Percentiles rank a stretch among this genome's conserved stretches.
Conservation (phyloP, 2,329 filamentous ascomycete genomes). For the Monascus ruber region DNA sequence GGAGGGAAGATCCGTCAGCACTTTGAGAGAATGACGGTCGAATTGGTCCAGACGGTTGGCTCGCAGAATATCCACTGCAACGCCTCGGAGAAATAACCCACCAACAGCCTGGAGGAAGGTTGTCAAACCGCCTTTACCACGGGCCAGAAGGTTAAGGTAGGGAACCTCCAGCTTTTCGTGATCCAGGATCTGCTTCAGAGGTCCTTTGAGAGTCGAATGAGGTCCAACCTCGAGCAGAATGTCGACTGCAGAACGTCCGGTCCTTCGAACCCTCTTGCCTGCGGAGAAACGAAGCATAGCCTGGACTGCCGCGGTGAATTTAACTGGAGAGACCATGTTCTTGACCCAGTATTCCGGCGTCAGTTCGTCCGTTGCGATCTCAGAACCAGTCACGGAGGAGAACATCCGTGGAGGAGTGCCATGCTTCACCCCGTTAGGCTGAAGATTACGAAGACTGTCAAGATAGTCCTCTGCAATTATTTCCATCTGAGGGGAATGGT, state of each 20-base stretch:
- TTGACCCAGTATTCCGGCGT: conserved; percentile 12
- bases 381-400: conserved; percentile 14
- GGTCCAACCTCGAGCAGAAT: conserved; percentile 7
- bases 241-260: conserved; percentile 1
- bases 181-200: conserved; percentile 1
- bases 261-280: too few species aligned
- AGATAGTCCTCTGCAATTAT: conserved; percentile 2
- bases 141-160: conserved; percentile 7
- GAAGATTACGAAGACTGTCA: conserved; percentile 8
- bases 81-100: background rate
- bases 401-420: conserved; percentile 5
- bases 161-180: conserved; percentile 5
- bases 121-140: conserved; percentile 1
- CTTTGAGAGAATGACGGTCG: too few species aligned
- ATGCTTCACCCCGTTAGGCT: background rate
- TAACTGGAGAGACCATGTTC: conserved; percentile 13
- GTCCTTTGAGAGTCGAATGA: conserved; percentile 3
- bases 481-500: conserved; percentile 14
- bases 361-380: conserved; percentile 7
- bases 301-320: conserved; percentile 11
- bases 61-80: conserved; percentile 1
- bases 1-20: conserved; percentile 14
- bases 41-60: background rate
- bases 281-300: conserved; percentile 6
- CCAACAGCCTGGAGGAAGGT: conserved; percentile 1